Evolutionary conservation across 2,329 filamentous ascomycete genomes (phyloP).

Genomic region (Fusarium poae): DNA sequence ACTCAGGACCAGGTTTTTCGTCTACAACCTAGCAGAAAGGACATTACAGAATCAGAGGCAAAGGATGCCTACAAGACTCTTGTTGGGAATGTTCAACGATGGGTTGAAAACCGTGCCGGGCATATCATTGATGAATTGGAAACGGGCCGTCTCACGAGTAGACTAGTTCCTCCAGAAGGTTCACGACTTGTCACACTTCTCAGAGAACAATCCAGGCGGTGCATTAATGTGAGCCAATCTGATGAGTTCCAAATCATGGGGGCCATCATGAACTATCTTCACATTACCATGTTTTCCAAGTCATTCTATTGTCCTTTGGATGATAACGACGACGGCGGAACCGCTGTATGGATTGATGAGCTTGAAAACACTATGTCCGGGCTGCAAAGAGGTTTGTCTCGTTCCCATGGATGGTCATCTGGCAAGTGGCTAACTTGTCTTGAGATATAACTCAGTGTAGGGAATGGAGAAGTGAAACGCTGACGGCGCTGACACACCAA

Average conservation of each 20-base stretch:
- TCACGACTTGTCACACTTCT: constrained; percentile 52
- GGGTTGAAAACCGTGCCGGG: constrained; percentile 54
- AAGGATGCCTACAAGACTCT: constrained; percentile 52
- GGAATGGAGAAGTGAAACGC: constrained; percentile 56
- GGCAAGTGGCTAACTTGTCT: constrained; percentile 20
- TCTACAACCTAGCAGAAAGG: constrained; percentile 52
- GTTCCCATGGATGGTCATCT: background rate
- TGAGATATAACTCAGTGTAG: constrained; percentile 53
- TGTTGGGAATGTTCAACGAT: constrained; percentile 53
- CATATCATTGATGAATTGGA: constrained; percentile 52
- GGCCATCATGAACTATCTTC: constrained; percentile 56
- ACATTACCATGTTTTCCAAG: constrained; percentile 53
- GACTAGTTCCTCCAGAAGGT: constrained; percentile 47
- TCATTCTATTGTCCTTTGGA: constrained; percentile 56
- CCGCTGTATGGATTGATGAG: constrained; percentile 52
- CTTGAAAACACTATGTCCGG: constrained; percentile 53
- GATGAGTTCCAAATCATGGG: constrained; percentile 55
- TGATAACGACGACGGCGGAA: constrained; percentile 50
- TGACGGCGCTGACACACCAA: constrained; percentile 53
- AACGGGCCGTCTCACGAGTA: constrained; percentile 43
- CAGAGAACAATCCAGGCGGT: constrained; percentile 53
- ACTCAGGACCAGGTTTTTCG: constrained; percentile 53
- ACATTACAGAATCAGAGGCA: constrained; percentile 55
- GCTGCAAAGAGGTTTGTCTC: constrained; percentile 51
- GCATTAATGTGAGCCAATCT: constrained; percentile 49